Evolutionary conservation across 2,329 filamentous ascomycete species (phyloP).

Genomic region (Monilinia polystroma): DNA sequence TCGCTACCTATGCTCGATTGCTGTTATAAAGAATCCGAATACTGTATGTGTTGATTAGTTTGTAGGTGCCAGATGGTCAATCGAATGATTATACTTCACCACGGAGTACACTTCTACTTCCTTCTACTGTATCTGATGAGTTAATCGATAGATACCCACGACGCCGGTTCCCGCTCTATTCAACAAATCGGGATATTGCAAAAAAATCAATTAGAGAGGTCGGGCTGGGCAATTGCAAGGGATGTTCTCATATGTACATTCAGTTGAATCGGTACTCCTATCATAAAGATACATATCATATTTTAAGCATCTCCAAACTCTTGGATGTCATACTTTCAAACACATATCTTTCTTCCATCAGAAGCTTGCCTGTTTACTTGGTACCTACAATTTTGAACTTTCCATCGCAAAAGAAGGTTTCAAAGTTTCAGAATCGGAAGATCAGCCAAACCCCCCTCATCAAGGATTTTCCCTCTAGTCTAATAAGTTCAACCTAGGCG

Average conservation of each 20-base stretch:
- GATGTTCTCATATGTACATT: not conserved
- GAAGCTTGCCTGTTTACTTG: too few relatives aligned
- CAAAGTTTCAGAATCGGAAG: not conserved
- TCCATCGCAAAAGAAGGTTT: not conserved
- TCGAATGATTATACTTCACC: too few relatives aligned
- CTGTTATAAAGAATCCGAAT: not conserved
- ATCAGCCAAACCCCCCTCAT: not conserved
- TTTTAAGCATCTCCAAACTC: too few relatives aligned
- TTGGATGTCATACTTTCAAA: too few relatives aligned
- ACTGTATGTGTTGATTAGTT: too few relatives aligned
- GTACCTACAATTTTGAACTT: too few relatives aligned
- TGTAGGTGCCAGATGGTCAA: too few relatives aligned
- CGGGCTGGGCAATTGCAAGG: not conserved
- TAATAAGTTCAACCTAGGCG: too few relatives aligned
- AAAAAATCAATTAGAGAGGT: slow-evolving; percentile 9
- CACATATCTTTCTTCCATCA: too few relatives aligned
- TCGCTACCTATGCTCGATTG: not conserved
- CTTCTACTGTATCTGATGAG: not conserved
- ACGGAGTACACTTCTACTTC: too few relatives aligned
- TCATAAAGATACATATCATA: too few relatives aligned
- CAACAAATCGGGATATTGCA: not conserved
- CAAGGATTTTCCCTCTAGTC: not conserved
- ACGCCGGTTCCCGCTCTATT: not conserved
- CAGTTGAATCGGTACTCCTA: not conserved
- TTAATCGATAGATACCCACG: not conserved